Percentiles rank a stretch among this genome's conserved stretches.
Evolutionary conservation across 1,139 yeast genomes (phyloP).

Genomic region (Suhomyces choctaworum): DNA sequence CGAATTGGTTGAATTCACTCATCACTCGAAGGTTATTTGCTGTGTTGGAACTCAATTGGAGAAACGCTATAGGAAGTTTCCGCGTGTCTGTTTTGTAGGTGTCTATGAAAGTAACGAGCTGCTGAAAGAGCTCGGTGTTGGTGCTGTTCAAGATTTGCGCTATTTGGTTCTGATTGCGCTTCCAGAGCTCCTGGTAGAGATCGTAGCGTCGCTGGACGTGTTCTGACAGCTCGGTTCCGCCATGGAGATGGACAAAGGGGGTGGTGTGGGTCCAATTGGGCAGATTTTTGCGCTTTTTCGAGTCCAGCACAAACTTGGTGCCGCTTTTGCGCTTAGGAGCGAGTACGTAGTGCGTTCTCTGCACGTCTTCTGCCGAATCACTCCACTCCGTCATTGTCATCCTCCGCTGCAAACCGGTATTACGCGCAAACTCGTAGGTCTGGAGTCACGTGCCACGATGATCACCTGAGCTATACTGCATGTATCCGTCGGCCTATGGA

Average conservation of each 20-base stretch:
- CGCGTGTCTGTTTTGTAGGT: constrained; percentile 4
- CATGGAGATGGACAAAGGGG: constrained; percentile 40
- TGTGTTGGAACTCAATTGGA: constrained; percentile 56
- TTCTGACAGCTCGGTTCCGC: constrained; percentile 41
- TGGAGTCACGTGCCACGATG: no score
- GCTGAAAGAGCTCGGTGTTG: constrained; percentile 38
- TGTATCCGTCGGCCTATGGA: no score
- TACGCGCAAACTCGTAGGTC: no score
- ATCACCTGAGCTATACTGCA: no score
- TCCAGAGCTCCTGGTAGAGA: constrained; percentile 43
- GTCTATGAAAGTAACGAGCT: constrained; percentile 31
- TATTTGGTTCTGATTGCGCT: constrained; percentile 36
- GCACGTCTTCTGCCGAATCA: constrained; percentile 11
- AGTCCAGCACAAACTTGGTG: constrained; percentile 2
- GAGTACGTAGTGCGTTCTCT: constrained; percentile 19
- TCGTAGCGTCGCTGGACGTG: constrained; percentile 38
- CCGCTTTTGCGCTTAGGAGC: constrained; percentile 8
- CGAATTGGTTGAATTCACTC: constrained; percentile 37
- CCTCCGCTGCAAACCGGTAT: no score
- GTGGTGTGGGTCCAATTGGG: background rate
- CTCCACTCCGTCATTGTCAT: constrained; percentile 4
- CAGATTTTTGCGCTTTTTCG: background rate
- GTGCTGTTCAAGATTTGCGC: constrained; percentile 38
- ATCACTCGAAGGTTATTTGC: constrained; percentile 56
- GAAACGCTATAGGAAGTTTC: constrained; percentile 43